Percentiles rank a stretch among this genome's conserved stretches.
These are phyloP conservation scores for Penicillium steckii DNA, from an alignment of 495 filamentous ascomycete species.

Conservation along the genomic window DNA sequence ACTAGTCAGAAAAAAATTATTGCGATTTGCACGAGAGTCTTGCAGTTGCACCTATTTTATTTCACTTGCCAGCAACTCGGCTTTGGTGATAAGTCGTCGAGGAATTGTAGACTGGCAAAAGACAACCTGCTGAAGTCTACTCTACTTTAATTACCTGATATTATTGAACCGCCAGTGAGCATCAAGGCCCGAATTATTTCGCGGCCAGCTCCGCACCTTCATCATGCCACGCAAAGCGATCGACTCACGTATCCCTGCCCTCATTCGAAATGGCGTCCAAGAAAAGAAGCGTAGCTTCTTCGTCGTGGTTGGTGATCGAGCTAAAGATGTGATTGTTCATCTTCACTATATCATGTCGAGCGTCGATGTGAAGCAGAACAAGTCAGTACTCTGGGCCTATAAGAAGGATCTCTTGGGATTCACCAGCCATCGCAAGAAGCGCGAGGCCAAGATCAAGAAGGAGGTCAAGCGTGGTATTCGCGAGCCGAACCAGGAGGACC, in stretches of 20 bases:
- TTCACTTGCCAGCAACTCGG: neutral
- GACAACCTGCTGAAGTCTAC: neutral
- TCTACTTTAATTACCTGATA: neutral
- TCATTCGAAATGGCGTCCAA: conserved; percentile 93
- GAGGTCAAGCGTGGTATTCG: conserved; percentile 94
- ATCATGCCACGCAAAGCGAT: conserved; percentile 58
- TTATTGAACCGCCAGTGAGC: neutral
- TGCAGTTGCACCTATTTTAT: conserved; percentile 6
- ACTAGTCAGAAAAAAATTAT: neutral
- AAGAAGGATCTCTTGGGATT: conserved; percentile 97
- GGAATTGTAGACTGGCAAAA: neutral
- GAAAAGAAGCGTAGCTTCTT: conserved; percentile 98
- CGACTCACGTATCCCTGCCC: conserved; percentile 92
- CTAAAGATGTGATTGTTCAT: conserved; percentile 96
- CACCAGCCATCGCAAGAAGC: conserved; percentile 94
- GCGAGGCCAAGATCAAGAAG: conserved; percentile 95
- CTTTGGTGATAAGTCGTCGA: neutral
- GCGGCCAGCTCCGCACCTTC: conserved; percentile 23
- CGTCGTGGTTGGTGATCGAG: conserved; percentile 90
- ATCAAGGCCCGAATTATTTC: conserved; percentile 8
- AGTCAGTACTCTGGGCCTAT: conserved; percentile 98
- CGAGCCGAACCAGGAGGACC: conserved; percentile 93
- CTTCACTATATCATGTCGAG: conserved; percentile 91
- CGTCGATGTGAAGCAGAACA: conserved; percentile 91
- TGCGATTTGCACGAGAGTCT: conserved; percentile 6